phyloP scores from a whole-genome alignment of 306 rosid species.

The Hippophae tibetana region DNA sequence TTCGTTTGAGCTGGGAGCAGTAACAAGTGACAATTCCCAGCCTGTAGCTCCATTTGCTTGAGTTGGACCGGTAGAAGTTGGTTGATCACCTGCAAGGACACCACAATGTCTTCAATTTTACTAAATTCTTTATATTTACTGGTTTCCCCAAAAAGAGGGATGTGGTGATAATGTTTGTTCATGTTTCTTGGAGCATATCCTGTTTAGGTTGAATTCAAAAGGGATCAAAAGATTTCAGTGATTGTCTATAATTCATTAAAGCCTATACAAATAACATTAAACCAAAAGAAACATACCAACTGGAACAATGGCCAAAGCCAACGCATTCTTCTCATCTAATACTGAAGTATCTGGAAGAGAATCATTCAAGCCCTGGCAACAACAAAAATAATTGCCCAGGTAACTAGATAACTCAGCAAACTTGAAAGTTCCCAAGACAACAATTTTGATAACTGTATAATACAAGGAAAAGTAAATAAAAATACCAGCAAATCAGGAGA shows the following conservation, averaged over 20 bases:
- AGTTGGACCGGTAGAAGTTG: slow-evolving; percentile 47
- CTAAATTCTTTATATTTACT: background rate
- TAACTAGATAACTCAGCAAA: background rate
- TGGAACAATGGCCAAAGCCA: slow-evolving; percentile 92
- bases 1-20: slow-evolving; percentile 93
- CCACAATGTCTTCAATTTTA: slow-evolving; percentile 9
- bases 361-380: slow-evolving; percentile 70
- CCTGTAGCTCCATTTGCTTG: slow-evolving; percentile 69
- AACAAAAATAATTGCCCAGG: background rate
- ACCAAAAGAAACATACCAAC: slow-evolving; percentile 32
- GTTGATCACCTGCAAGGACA: slow-evolving; percentile 54
- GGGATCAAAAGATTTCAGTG: too few relatives aligned
- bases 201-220: too few relatives aligned
- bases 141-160: background rate
- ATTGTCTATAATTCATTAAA: too few relatives aligned
- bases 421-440: background rate
- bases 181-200: too few relatives aligned
- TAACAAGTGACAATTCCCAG: slow-evolving; percentile 98
- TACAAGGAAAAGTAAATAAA: slow-evolving; percentile 1
- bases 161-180: background rate
- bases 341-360: slow-evolving; percentile 64
- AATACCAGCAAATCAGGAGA: slow-evolving; percentile 87
- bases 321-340: slow-evolving; percentile 86
- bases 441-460: too few relatives aligned
- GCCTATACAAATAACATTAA: background rate